A percentile compares a stretch with the other conserved stretches of the same genome.
Evolutionary conservation across 2,329 filamentous ascomycete species (phyloP).

Genomic region (Macrophomina tecta): DNA sequence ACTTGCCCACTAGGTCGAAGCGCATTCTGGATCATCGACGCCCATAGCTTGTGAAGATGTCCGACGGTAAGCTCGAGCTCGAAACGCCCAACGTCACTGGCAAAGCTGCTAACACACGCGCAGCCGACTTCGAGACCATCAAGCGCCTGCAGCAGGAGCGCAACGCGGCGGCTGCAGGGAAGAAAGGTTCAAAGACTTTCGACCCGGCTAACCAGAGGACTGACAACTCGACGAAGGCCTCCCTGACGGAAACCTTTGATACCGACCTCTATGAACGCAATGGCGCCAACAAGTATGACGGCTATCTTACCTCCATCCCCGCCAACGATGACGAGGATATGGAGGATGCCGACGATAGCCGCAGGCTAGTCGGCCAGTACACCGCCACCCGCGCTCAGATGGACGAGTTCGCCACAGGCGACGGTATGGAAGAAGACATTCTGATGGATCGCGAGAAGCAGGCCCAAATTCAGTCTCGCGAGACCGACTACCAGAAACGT

Average conservation of each 20-base stretch:
- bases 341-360: conserved; percentile 72
- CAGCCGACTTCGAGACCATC: conserved; percentile 85
- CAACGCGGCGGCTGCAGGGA: conserved; percentile 76
- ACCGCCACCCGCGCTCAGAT: conserved; percentile 91
- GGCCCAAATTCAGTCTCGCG: conserved; percentile 87
- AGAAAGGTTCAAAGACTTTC: conserved; percentile 82
- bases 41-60: conserved; percentile 36
- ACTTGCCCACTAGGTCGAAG: conserved; percentile 4
- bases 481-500: conserved; percentile 97
- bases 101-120: conserved; percentile 28
- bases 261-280: conserved; percentile 83
- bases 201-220: conserved; percentile 80
- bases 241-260: conserved; percentile 87
- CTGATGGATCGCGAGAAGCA: conserved; percentile 86
- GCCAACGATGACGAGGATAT: conserved; percentile 80
- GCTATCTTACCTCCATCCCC: conserved; percentile 90
- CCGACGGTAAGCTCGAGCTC: conserved; percentile 38
- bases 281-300: conserved; percentile 79
- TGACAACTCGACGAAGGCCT: conserved; percentile 87
- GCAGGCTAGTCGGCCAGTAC: conserved; percentile 90
- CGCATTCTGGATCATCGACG: conserved; percentile 25
- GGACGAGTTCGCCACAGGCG: conserved; percentile 89
- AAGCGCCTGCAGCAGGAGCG: conserved; percentile 91
- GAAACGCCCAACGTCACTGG: conserved; percentile 1
- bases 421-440: conserved; percentile 90